Evolutionary conservation across 768 basidiomycete species (phyloP).

Genomic region (Psilocybe tampanensis): DNA sequence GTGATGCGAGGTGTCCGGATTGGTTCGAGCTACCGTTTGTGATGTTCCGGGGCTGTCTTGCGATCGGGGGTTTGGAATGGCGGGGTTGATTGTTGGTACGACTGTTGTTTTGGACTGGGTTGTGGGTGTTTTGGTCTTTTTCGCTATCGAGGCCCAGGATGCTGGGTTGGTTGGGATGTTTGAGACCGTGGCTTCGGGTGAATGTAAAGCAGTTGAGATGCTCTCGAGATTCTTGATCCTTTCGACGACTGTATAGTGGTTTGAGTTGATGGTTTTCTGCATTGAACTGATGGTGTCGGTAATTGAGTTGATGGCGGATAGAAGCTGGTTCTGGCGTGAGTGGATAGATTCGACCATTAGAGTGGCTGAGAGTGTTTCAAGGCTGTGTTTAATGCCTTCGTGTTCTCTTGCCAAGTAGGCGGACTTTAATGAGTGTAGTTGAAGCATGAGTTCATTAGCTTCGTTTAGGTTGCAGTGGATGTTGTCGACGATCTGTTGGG

Average conservation of each 20-base stretch:
- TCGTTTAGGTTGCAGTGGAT: background rate
- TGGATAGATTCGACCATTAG: background rate
- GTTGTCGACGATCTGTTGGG: background rate
- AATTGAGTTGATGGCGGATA: background rate
- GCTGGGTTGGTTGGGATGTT: background rate
- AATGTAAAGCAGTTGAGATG: too few relatives aligned
- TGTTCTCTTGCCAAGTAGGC: background rate
- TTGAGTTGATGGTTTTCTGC: background rate
- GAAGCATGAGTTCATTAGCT: background rate
- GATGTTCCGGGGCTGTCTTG: background rate
- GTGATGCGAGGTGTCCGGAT: slow-evolving; percentile 9
- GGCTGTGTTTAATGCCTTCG: background rate
- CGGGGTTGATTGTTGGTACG: background rate
- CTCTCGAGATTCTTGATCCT: background rate
- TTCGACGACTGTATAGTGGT: background rate
- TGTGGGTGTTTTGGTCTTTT: background rate
- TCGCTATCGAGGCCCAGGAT: background rate
- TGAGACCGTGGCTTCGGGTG: background rate
- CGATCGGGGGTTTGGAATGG: background rate
- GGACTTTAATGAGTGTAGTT: background rate
- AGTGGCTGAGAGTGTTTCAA: background rate
- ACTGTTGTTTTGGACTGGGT: background rate
- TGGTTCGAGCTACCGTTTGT: background rate
- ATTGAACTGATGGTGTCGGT: background rate
- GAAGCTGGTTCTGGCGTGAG: background rate